Evolutionary conservation across 2,329 filamentous ascomycete genomes (phyloP), one percentile per base, ranked within the genome.

Genomic region (Canariomyces notabilis): DNA sequence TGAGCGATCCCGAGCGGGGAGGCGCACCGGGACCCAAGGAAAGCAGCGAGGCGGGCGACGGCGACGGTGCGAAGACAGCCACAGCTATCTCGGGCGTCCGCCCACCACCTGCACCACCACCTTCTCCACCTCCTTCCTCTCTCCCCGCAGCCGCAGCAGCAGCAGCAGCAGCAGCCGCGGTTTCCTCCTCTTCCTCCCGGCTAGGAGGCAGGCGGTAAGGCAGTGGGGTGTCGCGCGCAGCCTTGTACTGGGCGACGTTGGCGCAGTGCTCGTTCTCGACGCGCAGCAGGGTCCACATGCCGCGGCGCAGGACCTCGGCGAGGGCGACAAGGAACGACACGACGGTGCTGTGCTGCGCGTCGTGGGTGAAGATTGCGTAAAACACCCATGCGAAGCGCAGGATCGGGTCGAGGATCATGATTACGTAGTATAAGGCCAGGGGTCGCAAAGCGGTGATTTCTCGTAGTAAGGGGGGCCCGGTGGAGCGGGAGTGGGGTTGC

Each of bases 221-320:
- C 0, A 97, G 74, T 0, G 89, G 89, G 0, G 95, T 79, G 59
- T 96, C 90, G 46, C 91, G 79, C 2, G 84, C 89, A 4, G 93
- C 93, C 54, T 94, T 89, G 75, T 94, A 94, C 55, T 88, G 82
- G 15, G 82, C 79, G 2, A 98, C 91, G 58, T 96, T 95, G 45
- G 85, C 83, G 67, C 89, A 95, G 67, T 98, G 93, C 60, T 98
- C 93, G 64, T 98, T 98, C 66, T 98, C 93, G 20, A 98, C 90
- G 33, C 93, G 87, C 64, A 98, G 86, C 4, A 97, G 73, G 0
- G 85, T 83, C 93, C 93, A 98, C 61, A 96, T 80, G 51, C 89
- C 90, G 62, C 93, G 75, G 23, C 93, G 81, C n/a, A 79, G 75
- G 18, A 95, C 80, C 64, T 98, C 93, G 7, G 83, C 79, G 3